These are phyloP conservation scores for Hura crepitans DNA, from an alignment of 441 rosid genomes.

Conservation along the genomic window DNA sequence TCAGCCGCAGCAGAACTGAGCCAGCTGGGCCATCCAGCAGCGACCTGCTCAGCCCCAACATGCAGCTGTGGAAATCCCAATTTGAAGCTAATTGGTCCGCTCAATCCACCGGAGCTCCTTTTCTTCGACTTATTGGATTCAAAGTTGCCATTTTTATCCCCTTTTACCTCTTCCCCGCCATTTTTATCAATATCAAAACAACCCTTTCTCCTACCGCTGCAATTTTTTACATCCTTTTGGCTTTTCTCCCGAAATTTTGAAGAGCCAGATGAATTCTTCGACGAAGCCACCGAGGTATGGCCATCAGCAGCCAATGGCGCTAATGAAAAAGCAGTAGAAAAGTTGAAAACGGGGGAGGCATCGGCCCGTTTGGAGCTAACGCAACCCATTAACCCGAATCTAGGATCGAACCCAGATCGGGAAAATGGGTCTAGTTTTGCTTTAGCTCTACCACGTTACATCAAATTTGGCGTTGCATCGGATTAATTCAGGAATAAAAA, in stretches of 20 bases:
- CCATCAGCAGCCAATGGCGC: conserved; percentile 20
- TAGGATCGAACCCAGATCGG: conserved; percentile 46
- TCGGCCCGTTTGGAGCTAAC: conserved; percentile 48
- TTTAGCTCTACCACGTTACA: conserved; percentile 34
- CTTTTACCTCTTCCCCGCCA: conserved; percentile 3
- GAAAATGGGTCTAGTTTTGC: conserved; percentile 39
- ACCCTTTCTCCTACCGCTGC: conserved; percentile 12
- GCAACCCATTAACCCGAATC: conserved; percentile 68
- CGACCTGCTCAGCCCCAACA: conserved; percentile 60
- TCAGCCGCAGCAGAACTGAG: conserved; percentile 66
- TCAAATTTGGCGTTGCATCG: conserved; percentile 1
- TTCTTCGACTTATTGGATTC: conserved; percentile 34
- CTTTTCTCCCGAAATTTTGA: conserved; percentile 27
- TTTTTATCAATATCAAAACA: conserved; percentile 3
- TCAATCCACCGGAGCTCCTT: conserved; percentile 32
- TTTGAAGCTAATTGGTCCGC: conserved; percentile 37
- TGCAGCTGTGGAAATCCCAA: conserved; percentile 43
- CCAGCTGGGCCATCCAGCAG: conserved; percentile 96
- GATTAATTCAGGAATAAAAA: no score
- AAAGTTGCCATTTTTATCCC: conserved; percentile 14
- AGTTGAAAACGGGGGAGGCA: conserved; percentile 40
- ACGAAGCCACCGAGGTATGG: conserved; percentile 21
- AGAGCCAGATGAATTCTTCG: conserved; percentile 35
- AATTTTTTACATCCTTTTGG: conserved; percentile 29
- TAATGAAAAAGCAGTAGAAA: conserved; percentile 7